Evolutionary conservation across 345 rosid genomes (phyloP).

Genomic region (Carallia pectinifolia): DNA sequence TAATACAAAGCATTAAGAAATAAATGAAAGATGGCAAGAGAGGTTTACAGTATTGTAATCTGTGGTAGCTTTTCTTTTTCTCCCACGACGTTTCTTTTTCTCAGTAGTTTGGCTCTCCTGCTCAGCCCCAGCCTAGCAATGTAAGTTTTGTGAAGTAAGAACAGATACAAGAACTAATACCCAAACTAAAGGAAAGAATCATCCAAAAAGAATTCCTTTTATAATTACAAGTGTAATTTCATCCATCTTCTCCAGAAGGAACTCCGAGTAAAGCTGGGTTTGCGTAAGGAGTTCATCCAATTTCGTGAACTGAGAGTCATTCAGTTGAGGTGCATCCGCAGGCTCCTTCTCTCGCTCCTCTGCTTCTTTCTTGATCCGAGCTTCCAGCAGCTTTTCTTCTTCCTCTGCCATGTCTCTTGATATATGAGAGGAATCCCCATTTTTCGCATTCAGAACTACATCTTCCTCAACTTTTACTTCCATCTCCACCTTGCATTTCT

Average conservation of each 20-base stretch:
- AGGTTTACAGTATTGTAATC: conserved; percentile 56
- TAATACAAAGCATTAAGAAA: background rate
- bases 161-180: conserved; percentile 6
- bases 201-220: background rate
- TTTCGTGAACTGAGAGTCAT: conserved; percentile 58
- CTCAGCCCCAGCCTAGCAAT: conserved; percentile 56
- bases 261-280: conserved; percentile 75
- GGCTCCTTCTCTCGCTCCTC: conserved; percentile 21
- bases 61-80: conserved; percentile 72
- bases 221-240: conserved; percentile 57
- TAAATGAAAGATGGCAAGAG: background rate
- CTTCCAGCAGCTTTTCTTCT: conserved; percentile 59
- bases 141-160: conserved; percentile 15
- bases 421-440: conserved; percentile 52
- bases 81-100: conserved; percentile 57
- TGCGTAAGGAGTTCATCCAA: conserved; percentile 85
- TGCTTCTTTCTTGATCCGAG: conserved; percentile 47
- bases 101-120: conserved; percentile 38
- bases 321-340: conserved; percentile 38
- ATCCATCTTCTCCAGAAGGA: conserved; percentile 88
- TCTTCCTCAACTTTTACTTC: conserved; percentile 39
- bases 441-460: conserved; percentile 31
- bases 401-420: conserved; percentile 58
- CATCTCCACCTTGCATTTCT: conserved; percentile 8
- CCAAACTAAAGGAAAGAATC: conserved; percentile 10